These are phyloP conservation scores for Nannizziopsis arthrosporioides DNA, from an alignment of 2,329 filamentous ascomycete genomes.

Conservation along the genomic window DNA sequence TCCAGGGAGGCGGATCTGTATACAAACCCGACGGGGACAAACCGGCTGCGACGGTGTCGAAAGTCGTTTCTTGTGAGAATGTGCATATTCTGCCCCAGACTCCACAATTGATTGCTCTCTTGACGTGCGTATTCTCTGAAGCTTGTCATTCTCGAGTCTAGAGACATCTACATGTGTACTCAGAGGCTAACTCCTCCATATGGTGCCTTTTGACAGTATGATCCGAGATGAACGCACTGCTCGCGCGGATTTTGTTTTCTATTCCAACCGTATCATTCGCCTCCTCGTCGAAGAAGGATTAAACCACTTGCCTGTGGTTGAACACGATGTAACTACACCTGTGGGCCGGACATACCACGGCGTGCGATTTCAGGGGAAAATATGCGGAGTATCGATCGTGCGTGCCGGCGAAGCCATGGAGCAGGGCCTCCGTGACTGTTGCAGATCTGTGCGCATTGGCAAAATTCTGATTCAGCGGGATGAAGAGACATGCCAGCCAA, in stretches of 20 bases:
- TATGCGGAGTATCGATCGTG: slow-evolving; percentile 98
- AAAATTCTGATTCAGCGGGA: slow-evolving; percentile 98
- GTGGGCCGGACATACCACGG: slow-evolving; percentile 80
- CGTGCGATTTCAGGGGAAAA: slow-evolving; percentile 93
- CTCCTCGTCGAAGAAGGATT: slow-evolving; percentile 92
- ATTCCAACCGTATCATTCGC: slow-evolving; percentile 95
- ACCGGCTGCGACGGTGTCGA: slow-evolving; percentile 80
- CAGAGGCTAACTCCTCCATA: slow-evolving; percentile 6
- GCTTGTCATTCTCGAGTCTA: background rate
- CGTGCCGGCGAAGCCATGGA: slow-evolving; percentile 97
- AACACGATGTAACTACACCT: slow-evolving; percentile 80
- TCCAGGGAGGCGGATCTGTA: slow-evolving; percentile 58
- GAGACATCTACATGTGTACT: background rate
- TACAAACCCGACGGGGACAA: slow-evolving; percentile 68
- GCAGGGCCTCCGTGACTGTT: slow-evolving; percentile 89
- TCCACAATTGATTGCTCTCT: slow-evolving; percentile 87
- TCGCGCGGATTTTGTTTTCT: slow-evolving; percentile 96
- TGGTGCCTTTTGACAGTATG: slow-evolving; percentile 52
- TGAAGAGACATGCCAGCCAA: slow-evolving; percentile 83
- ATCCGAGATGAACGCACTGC: slow-evolving; percentile 84
- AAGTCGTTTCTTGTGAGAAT: slow-evolving; percentile 67
- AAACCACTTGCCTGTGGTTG: slow-evolving; percentile 86
- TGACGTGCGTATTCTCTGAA: slow-evolving; percentile 61
- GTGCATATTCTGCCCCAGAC: slow-evolving; percentile 86
- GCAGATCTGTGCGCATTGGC: slow-evolving; percentile 91